phyloP scores from a whole-genome alignment of 2,329 filamentous ascomycete species.

The Kalaharituber pfeilii region DNA sequence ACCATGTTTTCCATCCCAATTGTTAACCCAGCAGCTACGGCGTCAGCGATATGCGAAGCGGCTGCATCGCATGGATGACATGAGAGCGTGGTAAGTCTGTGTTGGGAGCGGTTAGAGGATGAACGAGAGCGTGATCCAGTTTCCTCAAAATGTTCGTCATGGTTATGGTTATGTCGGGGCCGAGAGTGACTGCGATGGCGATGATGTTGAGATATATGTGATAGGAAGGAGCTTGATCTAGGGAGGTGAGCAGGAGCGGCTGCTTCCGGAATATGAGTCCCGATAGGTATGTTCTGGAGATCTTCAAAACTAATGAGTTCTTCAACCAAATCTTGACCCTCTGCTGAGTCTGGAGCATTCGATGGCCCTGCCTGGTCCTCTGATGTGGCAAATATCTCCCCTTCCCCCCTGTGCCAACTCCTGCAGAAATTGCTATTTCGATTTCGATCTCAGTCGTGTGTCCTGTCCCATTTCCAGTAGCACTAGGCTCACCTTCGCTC shows the following conservation, averaged over 20 bases:
- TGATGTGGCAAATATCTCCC: no score
- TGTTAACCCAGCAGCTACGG: constrained; percentile 19
- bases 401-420: no score
- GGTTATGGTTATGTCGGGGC: background rate
- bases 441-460: no score
- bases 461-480: background rate
- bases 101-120: constrained; percentile 5
- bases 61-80: constrained; percentile 20
- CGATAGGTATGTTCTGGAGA: background rate
- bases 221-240: background rate
- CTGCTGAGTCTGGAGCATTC: background rate
- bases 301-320: background rate
- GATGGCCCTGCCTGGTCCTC: background rate
- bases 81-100: constrained; percentile 16
- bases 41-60: constrained; percentile 21
- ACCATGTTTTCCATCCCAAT: constrained; percentile 20
- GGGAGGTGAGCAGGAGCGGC: background rate
- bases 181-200: background rate
- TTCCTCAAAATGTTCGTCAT: background rate
- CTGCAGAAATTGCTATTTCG: no score
- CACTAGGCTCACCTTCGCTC: background rate
- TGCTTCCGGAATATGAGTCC: background rate
- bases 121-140: background rate
- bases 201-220: background rate
- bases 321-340: background rate